Percentiles rank a stretch among this genome's conserved stretches.
Conservation (phyloP, 2,329 filamentous ascomycete species). For the Ilyonectria robusta region DNA sequence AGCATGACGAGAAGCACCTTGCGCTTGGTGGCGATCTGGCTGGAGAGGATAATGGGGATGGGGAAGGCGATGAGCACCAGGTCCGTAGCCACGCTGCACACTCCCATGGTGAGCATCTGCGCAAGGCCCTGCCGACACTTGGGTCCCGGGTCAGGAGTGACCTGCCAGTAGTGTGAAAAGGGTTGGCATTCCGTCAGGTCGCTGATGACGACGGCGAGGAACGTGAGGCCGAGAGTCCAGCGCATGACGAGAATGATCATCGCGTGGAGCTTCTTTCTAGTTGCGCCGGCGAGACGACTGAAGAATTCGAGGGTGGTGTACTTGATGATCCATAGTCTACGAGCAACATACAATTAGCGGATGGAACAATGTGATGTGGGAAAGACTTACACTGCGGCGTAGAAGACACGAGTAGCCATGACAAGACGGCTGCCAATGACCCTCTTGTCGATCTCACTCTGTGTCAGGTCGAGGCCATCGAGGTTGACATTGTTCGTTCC, state of each 20-base stretch:
- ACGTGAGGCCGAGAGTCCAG: slow-evolving; percentile 79
- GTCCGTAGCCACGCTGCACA: slow-evolving; percentile 87
- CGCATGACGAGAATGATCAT: slow-evolving; percentile 78
- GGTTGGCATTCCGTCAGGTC: slow-evolving; percentile 86
- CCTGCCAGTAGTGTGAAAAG: slow-evolving; percentile 80
- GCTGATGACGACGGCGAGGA: slow-evolving; percentile 82
- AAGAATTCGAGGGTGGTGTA: slow-evolving; percentile 91
- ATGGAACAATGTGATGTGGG: neutral
- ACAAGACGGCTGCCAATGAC: slow-evolving; percentile 83
- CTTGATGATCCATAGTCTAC: slow-evolving; percentile 90
- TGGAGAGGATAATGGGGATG: slow-evolving; percentile 86
- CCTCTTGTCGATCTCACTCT: slow-evolving; percentile 65
- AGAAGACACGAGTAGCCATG: slow-evolving; percentile 83
- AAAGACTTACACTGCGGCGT: slow-evolving; percentile 82
- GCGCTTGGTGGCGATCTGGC: slow-evolving; percentile 79
- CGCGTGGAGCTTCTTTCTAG: slow-evolving; percentile 82
- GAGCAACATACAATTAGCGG: slow-evolving; percentile 28
- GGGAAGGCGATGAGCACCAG: slow-evolving; percentile 87
- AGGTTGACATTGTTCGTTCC: slow-evolving; percentile 89
- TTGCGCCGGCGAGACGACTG: slow-evolving; percentile 82
- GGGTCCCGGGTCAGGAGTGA: slow-evolving; percentile 83
- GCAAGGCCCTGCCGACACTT: slow-evolving; percentile 86
- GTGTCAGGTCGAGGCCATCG: slow-evolving; percentile 33
- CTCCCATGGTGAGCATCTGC: slow-evolving; percentile 87
- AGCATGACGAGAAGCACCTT: slow-evolving; percentile 83